Percentiles rank a stretch among this genome's conserved stretches.
These are phyloP conservation scores for Phytophthora macrochlamydospora DNA, from an alignment of 352 stramenopile genomes.

Conservation along the genomic window DNA sequence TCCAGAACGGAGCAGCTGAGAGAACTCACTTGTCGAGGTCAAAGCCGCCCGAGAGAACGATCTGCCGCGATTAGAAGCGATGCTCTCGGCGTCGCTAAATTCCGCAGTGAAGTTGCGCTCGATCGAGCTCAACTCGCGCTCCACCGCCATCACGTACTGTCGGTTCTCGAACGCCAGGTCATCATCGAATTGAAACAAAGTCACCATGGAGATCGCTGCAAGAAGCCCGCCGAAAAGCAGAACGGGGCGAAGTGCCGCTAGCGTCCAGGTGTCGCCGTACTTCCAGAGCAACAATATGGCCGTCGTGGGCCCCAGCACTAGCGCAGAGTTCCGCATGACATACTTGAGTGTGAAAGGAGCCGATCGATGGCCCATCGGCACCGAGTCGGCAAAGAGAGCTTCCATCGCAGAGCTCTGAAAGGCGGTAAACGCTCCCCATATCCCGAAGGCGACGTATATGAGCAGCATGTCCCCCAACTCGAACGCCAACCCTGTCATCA, in stretches of 20 bases:
- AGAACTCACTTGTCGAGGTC: slow-evolving; percentile 36
- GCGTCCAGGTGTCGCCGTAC: slow-evolving; percentile 80
- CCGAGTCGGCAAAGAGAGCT: slow-evolving; percentile 86
- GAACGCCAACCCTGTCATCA: slow-evolving; percentile 53
- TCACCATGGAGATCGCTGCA: slow-evolving; percentile 55
- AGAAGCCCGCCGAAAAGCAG: slow-evolving; percentile 72
- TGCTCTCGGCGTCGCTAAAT: slow-evolving; percentile 39
- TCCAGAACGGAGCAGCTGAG: slow-evolving; percentile 28
- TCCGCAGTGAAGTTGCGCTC: slow-evolving; percentile 67
- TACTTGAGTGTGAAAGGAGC: slow-evolving; percentile 82
- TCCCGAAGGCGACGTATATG: slow-evolving; percentile 66
- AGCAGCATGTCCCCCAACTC: slow-evolving; percentile 45
- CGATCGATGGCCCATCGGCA: slow-evolving; percentile 67
- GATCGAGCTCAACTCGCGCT: slow-evolving; percentile 70
- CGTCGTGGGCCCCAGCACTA: slow-evolving; percentile 58
- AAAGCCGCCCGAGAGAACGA: slow-evolving; percentile 9
- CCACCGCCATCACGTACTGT: slow-evolving; percentile 51
- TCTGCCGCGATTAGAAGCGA: slow-evolving; percentile 4
- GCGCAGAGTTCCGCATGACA: slow-evolving; percentile 55
- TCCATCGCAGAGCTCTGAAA: slow-evolving; percentile 79
- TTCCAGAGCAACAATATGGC: slow-evolving; percentile 72
- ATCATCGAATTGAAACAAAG: slow-evolving; percentile 84
- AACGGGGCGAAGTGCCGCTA: slow-evolving; percentile 62
- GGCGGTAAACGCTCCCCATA: slow-evolving; percentile 85
- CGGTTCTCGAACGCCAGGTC: slow-evolving; percentile 77